These are phyloP conservation scores for Moricandia arvensis DNA, from an alignment of 345 rosid genomes.

Conservation along the genomic window DNA sequence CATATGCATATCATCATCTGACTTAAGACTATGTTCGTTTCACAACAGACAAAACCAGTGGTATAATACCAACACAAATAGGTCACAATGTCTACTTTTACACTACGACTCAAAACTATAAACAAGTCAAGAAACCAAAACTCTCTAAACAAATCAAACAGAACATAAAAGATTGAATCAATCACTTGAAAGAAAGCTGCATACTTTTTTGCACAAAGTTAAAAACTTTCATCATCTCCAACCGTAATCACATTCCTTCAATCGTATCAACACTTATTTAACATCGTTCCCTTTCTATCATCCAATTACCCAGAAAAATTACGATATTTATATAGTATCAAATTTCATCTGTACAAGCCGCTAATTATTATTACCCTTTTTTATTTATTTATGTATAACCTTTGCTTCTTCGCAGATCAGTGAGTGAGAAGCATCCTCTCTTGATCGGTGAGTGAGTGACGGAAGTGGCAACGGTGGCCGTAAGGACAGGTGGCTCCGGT, in stretches of 20 bases:
- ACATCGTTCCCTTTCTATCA: background rate
- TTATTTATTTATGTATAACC: background rate
- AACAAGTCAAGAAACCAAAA: background rate
- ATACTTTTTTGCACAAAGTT: background rate
- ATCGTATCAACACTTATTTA: conserved; percentile 21
- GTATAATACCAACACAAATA: background rate
- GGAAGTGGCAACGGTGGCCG: conserved; percentile 95
- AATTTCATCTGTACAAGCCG: conserved; percentile 34
- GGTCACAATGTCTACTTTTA: background rate
- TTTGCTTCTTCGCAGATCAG: conserved; percentile 22
- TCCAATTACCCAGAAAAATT: conserved; percentile 6
- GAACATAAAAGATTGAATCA: background rate
- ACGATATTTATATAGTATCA: conserved; percentile 30
- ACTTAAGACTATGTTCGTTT: background rate
- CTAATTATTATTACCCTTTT: conserved; percentile 30
- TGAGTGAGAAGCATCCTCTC: conserved; percentile 47
- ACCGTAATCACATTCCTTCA: conserved; percentile 21
- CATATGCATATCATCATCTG: background rate
- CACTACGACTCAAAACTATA: background rate
- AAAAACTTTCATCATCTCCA: conserved; percentile 5
- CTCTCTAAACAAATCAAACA: conserved; percentile 2
- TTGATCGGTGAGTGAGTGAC: conserved; percentile 80
- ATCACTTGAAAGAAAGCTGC: background rate
- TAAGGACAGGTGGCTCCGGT: conserved; percentile 72
- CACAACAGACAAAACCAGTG: background rate